Evolutionary conservation across 257 asterid genomes (phyloP), one percentile per base, ranked within the genome.

Genomic region (Penstemon davidsonii): DNA sequence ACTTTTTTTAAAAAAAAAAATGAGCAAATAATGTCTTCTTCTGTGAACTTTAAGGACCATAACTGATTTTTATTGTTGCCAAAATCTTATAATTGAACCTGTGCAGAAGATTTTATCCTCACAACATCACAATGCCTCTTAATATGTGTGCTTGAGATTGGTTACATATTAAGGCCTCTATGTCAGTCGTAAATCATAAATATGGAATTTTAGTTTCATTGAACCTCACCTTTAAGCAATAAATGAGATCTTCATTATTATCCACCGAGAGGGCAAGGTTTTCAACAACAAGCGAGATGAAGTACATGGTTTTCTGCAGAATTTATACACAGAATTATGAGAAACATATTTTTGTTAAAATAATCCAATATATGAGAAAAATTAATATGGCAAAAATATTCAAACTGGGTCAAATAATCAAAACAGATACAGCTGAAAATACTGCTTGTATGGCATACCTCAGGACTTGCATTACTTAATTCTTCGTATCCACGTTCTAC

Each of bases 401-500:
- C 33, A 25, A n/a, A n/a, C n/a, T n/a, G n/a, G n/a, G n/a, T n/a
- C n/a, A n/a, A n/a, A n/a, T n/a, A n/a, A n/a, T n/a, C n/a, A n/a
- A 25, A 25, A 25, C 33, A 25, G 33, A 25, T 25, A 25, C 33
- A 25, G 0, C 11, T 40, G 37, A 40, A 2, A 40, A 38, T 12
- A 12, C 46, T 12, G 33, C 33, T 25, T 25, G 33, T 45, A 62
- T 8, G 62, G 15, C 70, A 67, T 81, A 93, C 99, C 95, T 91
- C 96, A 42, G 99, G 95, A 73, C 79, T 72, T 64, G 96, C 88
- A 66, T 76, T 79, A 80, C 75, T 88, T 78, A 94, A 73, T 77
- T 84, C 96, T 72, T 94, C 97, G 66, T 91, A 94, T 58, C 96
- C 96, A 78, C 99, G 96, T 66, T 94, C 99, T 49, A 94, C 84